These are phyloP conservation scores for Aspergillus neoniger DNA, from an alignment of 2,329 filamentous ascomycete genomes.

Conservation along the genomic window DNA sequence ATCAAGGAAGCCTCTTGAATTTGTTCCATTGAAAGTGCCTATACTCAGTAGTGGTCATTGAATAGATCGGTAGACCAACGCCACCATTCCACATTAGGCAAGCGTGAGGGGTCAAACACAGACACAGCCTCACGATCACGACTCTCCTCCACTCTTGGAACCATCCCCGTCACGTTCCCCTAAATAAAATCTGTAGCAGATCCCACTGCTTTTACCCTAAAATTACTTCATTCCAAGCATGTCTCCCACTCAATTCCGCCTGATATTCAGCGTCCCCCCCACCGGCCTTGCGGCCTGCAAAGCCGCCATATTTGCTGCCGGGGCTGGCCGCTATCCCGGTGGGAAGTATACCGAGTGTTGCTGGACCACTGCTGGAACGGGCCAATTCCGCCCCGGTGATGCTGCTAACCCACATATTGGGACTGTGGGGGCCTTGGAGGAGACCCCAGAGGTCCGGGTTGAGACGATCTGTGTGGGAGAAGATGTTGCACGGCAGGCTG, in stretches of 20 bases:
- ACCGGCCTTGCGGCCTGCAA: slow-evolving; percentile 17
- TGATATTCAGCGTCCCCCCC: slow-evolving; percentile 17
- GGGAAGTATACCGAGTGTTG: slow-evolving; percentile 23
- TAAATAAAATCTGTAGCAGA: too few relatives aligned
- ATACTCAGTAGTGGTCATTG: too few relatives aligned
- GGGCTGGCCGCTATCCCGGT: slow-evolving; percentile 18
- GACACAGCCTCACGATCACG: too few relatives aligned
- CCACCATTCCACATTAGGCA: too few relatives aligned
- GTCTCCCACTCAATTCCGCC: slow-evolving; percentile 8
- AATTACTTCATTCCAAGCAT: too few relatives aligned
- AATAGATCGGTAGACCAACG: too few relatives aligned
- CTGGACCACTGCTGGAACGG: slow-evolving; percentile 15
- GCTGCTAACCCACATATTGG: slow-evolving; percentile 18
- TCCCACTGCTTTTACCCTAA: too few relatives aligned
- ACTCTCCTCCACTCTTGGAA: too few relatives aligned
- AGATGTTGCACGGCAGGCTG: slow-evolving; percentile 14
- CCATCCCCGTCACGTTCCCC: too few relatives aligned
- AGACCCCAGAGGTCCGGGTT: slow-evolving; percentile 18
- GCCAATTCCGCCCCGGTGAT: slow-evolving; percentile 17
- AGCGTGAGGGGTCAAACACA: too few relatives aligned
- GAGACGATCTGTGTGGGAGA: slow-evolving; percentile 20
- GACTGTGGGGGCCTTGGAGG: slow-evolving; percentile 15
- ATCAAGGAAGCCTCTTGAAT: too few relatives aligned
- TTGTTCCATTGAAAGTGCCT: too few relatives aligned
- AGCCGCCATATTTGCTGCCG: slow-evolving; percentile 21